Conservation (phyloP, 306 rosid genomes). For the Gleditsia sinensis region DNA sequence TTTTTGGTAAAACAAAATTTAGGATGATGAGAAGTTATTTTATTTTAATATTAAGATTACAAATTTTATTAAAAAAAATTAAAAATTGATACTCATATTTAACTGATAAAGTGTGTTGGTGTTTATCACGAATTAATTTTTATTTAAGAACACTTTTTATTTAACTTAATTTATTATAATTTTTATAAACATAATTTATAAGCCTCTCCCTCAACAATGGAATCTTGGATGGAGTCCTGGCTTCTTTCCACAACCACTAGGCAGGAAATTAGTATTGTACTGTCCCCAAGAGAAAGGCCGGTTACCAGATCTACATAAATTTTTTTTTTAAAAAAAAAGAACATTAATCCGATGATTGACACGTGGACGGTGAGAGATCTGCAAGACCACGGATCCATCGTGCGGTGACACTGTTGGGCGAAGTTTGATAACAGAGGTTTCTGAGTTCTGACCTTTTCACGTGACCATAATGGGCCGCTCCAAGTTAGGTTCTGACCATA, state of each 20-base stretch:
- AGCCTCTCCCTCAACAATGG: constrained; percentile 40
- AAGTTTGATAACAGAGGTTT: constrained; percentile 37
- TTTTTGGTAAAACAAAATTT: too few relatives aligned
- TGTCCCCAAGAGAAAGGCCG: constrained; percentile 44
- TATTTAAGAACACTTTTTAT: too few relatives aligned
- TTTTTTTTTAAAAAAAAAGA: too few relatives aligned
- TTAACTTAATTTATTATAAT: too few relatives aligned
- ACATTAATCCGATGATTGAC: too few relatives aligned
- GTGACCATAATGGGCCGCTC: constrained; percentile 46
- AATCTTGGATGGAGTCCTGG: constrained; percentile 56
- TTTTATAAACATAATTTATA: too few relatives aligned
- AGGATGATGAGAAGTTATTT: too few relatives aligned
- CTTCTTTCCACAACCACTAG: constrained; percentile 16
- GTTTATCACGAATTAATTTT: too few relatives aligned
- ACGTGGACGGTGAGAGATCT: constrained; percentile 59
- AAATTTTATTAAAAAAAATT: too few relatives aligned
- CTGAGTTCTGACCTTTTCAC: constrained; percentile 60
- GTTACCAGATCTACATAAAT: constrained; percentile 37
- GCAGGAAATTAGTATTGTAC: constrained; percentile 12
- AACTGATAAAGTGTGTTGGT: too few relatives aligned
- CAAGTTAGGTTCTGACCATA: constrained; percentile 24
- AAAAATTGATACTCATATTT: too few relatives aligned
- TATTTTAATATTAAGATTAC: too few relatives aligned
- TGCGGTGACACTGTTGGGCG: constrained; percentile 32
- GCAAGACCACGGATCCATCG: constrained; percentile 33